Evolutionary conservation across 176 grass and related monocot genomes (phyloP), one percentile per base, ranked within the genome.

Genomic region (Oryza punctata): DNA sequence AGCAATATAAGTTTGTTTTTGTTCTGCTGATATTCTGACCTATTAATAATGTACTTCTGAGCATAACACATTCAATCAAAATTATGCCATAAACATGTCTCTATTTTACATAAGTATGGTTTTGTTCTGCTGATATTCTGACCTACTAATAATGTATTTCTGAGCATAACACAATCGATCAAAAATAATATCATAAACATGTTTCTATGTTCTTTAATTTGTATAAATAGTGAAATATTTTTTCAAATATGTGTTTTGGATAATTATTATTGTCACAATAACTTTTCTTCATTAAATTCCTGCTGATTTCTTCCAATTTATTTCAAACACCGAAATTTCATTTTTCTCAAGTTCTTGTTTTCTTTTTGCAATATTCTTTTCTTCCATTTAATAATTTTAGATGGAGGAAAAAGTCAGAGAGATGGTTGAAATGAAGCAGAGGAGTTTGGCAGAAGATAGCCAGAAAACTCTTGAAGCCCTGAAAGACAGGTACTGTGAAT

Each of bases 371-470:
- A 86, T 84, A 37, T 6, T 5, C 5, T 1, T 1, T 78, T 72
- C 1, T 44, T 44, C 67, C 76, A 21, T 76, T 69, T 68, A 50
- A 72, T 80, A 69, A 76, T 65, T 76, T 75, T 91, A 98, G 96
- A 98, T 98, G 96, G 96, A 98, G 81, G 96, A 98, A 84, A 98
- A 98, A 85, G 96, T 99, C 12, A 99, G 91, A 73, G 96, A 99
- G 81, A 92, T 99, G 89, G 96, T 99, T 83, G 96, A 99, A 94
- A 99, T 99, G 85, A 99, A 99, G 79, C 96, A 99, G 69, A 93
- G 93, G 40, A 99, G 96, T 84, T 85, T 99, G 84, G 96, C 93
- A 43, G 96, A 99, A 87, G 96, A 99, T 81, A 99, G 89, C 50
- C 96, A 99, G 87, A 99, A 99, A 94, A 99, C 96, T 81, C 91